Evolutionary conservation across 2,329 filamentous ascomycete genomes (phyloP), one percentile per base, ranked within the genome.

Genomic region (Raffaelea albimanens): DNA sequence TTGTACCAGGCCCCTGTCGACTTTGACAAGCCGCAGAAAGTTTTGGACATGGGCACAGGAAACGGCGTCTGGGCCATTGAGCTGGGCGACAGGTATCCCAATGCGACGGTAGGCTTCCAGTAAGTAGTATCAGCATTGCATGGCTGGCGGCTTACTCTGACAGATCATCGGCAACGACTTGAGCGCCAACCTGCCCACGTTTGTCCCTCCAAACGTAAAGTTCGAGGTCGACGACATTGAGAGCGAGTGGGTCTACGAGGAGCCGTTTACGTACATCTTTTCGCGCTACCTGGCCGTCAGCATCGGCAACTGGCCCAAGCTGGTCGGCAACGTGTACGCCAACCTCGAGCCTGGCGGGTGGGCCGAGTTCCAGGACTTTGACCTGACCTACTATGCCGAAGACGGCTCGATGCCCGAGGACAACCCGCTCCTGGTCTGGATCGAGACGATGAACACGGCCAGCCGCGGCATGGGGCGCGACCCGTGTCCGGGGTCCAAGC

Each of bases 351-450:
- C 55, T 1, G 55, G 55, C 25, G 55, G 55, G 44, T 56, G 53
- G 53, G 44, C 55, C 40, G 53, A 58, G 34, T 53, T 59, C 39
- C 50, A 61, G 20, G 55, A 56, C 46, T 51, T 53, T 41, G 48
- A 54, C 39, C 46, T 54, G n/a, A 21, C 14, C 5, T 47, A 50
- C 44, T 47, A 50, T 40, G 52, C 48, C 14, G 55, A 56, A 11
- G 55, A 56, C 45, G 48, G 31, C 52, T 60, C 59, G 1, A 41
- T 67, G 3, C 8, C 34, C 34, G 34, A 7, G 11, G 45, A 50
- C 29, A 39, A 51, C 20, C 45, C 50, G 31, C 43, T 54, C 4
- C n/a, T 33, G 8, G 10, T 33, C 4, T 53, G 50, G 47, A 29
- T 43, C 39, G 14, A 20, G 18, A 45, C n/a, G 4, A 50, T 59